phyloP scores from a whole-genome alignment of 345 rosid species.

The Aurinia saxatilis region DNA sequence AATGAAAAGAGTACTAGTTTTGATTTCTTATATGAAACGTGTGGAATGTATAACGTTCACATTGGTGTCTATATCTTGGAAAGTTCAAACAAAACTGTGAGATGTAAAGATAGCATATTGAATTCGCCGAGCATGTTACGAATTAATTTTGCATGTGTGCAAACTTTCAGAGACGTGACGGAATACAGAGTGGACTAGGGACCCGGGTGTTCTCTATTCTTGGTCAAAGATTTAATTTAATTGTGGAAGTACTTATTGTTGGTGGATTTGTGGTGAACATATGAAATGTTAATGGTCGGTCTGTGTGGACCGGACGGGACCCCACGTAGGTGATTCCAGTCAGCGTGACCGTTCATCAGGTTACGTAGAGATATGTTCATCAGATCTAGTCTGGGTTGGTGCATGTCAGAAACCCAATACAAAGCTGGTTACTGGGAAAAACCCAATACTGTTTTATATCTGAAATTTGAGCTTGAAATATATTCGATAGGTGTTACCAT shows the following conservation, averaged over 20 bases:
- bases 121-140: neutral
- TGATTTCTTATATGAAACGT: neutral
- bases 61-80: neutral
- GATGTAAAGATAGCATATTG: conserved; percentile 14
- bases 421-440: no score
- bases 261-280: conserved; percentile 22
- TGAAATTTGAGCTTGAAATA: no score
- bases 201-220: neutral
- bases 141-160: conserved; percentile 20
- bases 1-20: no score
- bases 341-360: no score
- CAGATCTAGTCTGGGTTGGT: no score
- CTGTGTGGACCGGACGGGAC: conserved; percentile 11
- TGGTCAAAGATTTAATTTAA: conserved; percentile 19
- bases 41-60: neutral
- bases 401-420: no score
- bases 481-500: no score
- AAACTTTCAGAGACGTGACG: conserved; percentile 9
- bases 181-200: conserved; percentile 17
- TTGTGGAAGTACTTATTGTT: neutral
- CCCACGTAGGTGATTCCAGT: no score
- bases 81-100: neutral
- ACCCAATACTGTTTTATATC: no score
- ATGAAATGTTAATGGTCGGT: conserved; percentile 22
- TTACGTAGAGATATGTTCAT: no score